Conservation (phyloP, 106 monocot species). For the Gastrodia elata region DNA sequence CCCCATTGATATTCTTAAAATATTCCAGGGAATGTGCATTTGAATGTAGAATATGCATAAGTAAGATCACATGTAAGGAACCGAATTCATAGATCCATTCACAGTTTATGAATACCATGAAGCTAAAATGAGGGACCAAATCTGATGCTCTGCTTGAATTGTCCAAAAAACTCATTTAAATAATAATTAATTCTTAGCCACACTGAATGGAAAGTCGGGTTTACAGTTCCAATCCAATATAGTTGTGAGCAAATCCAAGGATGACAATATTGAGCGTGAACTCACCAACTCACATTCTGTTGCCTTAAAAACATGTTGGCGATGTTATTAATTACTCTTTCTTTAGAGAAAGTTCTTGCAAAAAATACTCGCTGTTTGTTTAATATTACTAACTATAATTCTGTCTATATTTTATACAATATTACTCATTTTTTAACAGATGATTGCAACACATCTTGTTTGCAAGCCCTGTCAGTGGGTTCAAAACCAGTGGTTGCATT, state of each 20-base stretch:
- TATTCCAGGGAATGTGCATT: not conserved
- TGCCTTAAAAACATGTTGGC: not conserved
- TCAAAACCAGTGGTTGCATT: conserved; percentile 91
- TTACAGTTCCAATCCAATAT: not conserved
- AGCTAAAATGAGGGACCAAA: not conserved
- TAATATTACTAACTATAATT: not conserved
- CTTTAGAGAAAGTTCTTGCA: not conserved
- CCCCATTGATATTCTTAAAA: too few species aligned
- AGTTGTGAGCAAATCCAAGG: not conserved
- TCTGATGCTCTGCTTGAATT: not conserved
- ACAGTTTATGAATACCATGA: not conserved
- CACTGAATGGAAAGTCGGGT: not conserved
- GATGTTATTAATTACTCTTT: not conserved
- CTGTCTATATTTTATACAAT: not conserved
- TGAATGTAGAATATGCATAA: not conserved
- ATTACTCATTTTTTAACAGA: conserved; percentile 22
- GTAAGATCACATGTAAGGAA: not conserved
- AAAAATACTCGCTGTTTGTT: not conserved
- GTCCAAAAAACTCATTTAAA: not conserved
- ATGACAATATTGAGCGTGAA: not conserved
- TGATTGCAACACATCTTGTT: conserved; percentile 42
- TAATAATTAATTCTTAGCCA: not conserved
- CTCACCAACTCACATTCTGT: not conserved
- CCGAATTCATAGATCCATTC: not conserved
- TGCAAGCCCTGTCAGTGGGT: conserved; percentile 62